Base-by-base conservation (phyloP, 345 rosid genomes). In the Populus euphratica region DNA sequence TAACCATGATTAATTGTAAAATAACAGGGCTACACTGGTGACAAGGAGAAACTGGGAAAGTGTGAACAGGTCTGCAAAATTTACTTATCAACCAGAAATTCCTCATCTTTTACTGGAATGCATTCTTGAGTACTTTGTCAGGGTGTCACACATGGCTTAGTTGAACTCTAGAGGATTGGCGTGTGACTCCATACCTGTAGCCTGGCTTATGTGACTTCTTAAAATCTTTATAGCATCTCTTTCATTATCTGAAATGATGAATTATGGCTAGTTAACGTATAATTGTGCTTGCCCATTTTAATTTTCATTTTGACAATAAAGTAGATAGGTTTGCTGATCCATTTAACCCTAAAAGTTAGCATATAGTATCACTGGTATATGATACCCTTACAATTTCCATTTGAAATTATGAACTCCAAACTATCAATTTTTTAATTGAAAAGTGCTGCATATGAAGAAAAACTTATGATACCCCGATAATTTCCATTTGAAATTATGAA, bases 61-160 rank as follows among this genome's bases (percentile, higher is more conserved):
- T 96, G 98, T 85, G 99, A 96, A 81, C 98, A 92, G 98, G 99
- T 96, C 39, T 78, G 90, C 76, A 69, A 72, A 75, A 36, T 7
- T 62, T 79, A 64, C 44, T 61, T 41, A 47, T 41, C 36, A 56
- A 43, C 47, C 68, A 43, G 38, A 66, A 21, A 36, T 72, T 72
- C 33, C 4, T 74, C 21, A 20, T 39, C 36, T 81, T 73, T 54
- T 64, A 41, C 31, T 72, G 54, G 25, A 72, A 23, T 68, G 27
- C 25, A 23, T 44, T 44, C 31, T 56, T 68, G 62, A 27, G 43
- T 44, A 44, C 68, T 78, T 77, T 68, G 16, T 50, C 65, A 54
- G 25, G 67, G 67, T 69, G 29, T 54, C 72, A 36, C 18, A 50
- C 38, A 59, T 64, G 50, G 21, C 35, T 75, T 61, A 50, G 66